These are phyloP conservation scores for Aotearoamyces nothofagi DNA, from an alignment of 2,329 filamentous ascomycete genomes.

Conservation along the genomic window DNA sequence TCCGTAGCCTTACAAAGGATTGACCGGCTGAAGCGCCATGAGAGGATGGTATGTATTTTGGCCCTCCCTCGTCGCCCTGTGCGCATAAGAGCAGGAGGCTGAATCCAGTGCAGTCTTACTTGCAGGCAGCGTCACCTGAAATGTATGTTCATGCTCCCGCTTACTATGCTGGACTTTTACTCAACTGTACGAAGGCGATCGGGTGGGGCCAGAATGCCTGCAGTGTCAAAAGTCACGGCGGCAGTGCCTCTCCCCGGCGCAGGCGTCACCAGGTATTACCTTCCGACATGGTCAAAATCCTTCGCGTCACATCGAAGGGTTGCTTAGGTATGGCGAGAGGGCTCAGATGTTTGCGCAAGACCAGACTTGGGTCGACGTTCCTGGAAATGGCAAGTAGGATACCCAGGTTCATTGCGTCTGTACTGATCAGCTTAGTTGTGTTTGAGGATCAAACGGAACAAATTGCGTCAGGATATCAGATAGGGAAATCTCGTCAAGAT, in stretches of 20 bases:
- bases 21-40: background rate
- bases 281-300: conserved; percentile 3
- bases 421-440: background rate
- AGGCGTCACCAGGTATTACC: background rate
- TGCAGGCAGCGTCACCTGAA: conserved; percentile 3
- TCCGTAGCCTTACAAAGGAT: no score
- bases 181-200: conserved; percentile 1
- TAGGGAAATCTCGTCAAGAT: background rate
- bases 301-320: conserved; percentile 1
- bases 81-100: background rate
- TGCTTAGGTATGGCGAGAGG: conserved; percentile 2
- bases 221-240: conserved; percentile 1
- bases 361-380: conserved; percentile 1
- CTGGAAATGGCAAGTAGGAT: background rate
- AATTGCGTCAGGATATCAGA: conserved; percentile 1
- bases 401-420: background rate
- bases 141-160: background rate
- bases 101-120: conserved; percentile 1
- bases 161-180: background rate
- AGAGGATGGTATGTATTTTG: background rate
- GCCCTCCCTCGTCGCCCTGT: background rate
- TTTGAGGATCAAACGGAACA: conserved; percentile 2
- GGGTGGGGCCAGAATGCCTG: background rate
- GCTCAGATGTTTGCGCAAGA: conserved; percentile 1
- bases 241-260: conserved; percentile 1